Base-by-base conservation (phyloP, 1,139 yeast genomes). In the Cylindricascospora bacillispora region DNA sequence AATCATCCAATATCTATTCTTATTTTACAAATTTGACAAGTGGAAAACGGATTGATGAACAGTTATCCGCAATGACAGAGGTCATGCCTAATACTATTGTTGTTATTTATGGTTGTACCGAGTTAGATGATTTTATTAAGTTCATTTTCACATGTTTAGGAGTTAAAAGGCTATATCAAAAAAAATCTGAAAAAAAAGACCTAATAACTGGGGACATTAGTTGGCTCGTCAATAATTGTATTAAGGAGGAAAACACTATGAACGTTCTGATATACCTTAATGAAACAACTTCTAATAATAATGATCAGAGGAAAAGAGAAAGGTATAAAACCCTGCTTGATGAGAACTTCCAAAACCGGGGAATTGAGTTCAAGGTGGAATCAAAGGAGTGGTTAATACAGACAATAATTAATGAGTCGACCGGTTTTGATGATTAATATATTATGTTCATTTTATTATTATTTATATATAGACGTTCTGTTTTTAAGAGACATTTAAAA, bases 351-450 rank as follows among this genome's bases (percentile, higher is more conserved):
- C 7, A 18, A 10, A 10, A 18, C 7, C 7, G 10, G 10, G 21
- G 9, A 7, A 18, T 18, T 10, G 21, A 18, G 9, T 7, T 18
- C 10, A 7, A 18, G 21, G 38, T 50, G 1, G 49, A 47, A 33
- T 35, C 41, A 40, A 75, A 82, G 76, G 86, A 78, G 47, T 77
- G 86, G 86, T 60, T 76, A 1, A 81, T 77, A 1, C 86, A 78
- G 41, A 70, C 82, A 43, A 64, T 75, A 6, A 73, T 77, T n/a
- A 67, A 70, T 44, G 60, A 61, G 10, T 33, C 35, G 26, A 36
- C 39, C 5, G 43, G 40, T 3, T 33, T 37, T 12, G 31, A 29
- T 17, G 25, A 30, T 13, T 21, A 22, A 13, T 14, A 13, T n/a
- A n/a, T n/a, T 11, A 25, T 10, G 32, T 15, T 25, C n/a, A n/a